Conservation (phyloP, 192 early-diverging fungal genomes). For the Rhizophagus sp. region DNA sequence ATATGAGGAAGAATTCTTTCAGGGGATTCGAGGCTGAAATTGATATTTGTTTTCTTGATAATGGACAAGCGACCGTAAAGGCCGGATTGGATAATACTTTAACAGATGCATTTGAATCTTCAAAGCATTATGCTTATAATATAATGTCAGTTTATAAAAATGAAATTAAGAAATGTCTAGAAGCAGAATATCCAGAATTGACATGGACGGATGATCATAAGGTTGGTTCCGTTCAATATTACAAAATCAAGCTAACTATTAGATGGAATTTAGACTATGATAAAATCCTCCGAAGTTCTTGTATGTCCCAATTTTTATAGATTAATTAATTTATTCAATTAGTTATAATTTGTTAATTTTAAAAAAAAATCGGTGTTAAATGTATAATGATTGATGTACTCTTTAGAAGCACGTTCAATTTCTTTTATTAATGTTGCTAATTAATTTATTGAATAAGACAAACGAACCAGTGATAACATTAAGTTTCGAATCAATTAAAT, state of each 20-base stretch:
- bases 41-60: neutral
- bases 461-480: too few relatives aligned
- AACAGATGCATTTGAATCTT: neutral
- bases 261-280: neutral
- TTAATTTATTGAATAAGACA: too few relatives aligned
- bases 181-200: conserved; percentile 5
- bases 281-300: neutral
- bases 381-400: too few relatives aligned
- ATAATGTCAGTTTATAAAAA: conserved; percentile 1
- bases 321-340: too few relatives aligned
- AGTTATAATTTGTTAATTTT: too few relatives aligned
- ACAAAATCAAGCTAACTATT: neutral
- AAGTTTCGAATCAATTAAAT: too few relatives aligned
- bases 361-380: too few relatives aligned
- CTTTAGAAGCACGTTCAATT: too few relatives aligned
- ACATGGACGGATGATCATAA: conserved; percentile 9
- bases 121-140: conserved; percentile 7
- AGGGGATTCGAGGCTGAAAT: neutral
- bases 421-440: too few relatives aligned
- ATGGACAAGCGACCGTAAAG: conserved; percentile 15
- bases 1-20: conserved; percentile 1
- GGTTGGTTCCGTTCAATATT: conserved; percentile 5
- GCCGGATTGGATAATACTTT: neutral
- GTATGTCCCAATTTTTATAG: too few relatives aligned
- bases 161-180: neutral